These are phyloP conservation scores for Kodamaea lidongshanica DNA, from an alignment of 805 yeast species.

Conservation along the genomic window DNA sequence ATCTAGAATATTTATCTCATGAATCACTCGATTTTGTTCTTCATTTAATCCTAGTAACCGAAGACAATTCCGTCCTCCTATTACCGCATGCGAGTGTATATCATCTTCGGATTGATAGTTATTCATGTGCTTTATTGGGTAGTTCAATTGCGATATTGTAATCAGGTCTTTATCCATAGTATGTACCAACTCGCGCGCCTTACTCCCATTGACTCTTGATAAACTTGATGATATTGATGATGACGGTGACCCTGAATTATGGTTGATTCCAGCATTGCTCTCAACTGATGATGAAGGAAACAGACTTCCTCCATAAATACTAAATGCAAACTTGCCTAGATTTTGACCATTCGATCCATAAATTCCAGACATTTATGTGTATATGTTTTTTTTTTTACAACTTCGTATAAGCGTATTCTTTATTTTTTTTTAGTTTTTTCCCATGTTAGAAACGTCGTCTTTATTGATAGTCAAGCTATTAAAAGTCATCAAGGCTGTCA, in stretches of 20 bases:
- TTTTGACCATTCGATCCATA: conserved; percentile 5
- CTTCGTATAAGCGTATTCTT: no score
- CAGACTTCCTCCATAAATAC: conserved; percentile 44
- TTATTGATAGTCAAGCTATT: conserved; percentile 11
- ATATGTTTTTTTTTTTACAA: no score
- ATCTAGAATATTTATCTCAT: conserved; percentile 32
- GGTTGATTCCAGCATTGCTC: conserved; percentile 2
- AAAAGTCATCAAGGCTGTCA: conserved; percentile 21
- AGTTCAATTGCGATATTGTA: conserved; percentile 21
- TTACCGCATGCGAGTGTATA: conserved; percentile 27
- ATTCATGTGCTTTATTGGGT: conserved; percentile 11
- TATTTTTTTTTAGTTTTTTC: no score
- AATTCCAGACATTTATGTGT: conserved; percentile 1
- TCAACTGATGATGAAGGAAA: conserved; percentile 11
- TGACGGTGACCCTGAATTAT: conserved; percentile 11
- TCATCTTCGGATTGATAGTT: conserved; percentile 8
- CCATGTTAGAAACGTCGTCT: no score
- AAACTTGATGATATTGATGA: conserved; percentile 12
- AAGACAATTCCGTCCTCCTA: conserved; percentile 40
- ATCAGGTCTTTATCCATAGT: conserved; percentile 19
- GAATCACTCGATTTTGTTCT: conserved; percentile 27
- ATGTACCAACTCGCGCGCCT: conserved; percentile 12
- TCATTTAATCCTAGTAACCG: conserved; percentile 25
- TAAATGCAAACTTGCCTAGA: conserved; percentile 51
- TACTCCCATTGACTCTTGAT: conserved; percentile 1